Percentiles rank a stretch among this genome's conserved stretches.
These are phyloP conservation scores for Glycine tomentella DNA, from an alignment of 306 rosid genomes.

Conservation along the genomic window DNA sequence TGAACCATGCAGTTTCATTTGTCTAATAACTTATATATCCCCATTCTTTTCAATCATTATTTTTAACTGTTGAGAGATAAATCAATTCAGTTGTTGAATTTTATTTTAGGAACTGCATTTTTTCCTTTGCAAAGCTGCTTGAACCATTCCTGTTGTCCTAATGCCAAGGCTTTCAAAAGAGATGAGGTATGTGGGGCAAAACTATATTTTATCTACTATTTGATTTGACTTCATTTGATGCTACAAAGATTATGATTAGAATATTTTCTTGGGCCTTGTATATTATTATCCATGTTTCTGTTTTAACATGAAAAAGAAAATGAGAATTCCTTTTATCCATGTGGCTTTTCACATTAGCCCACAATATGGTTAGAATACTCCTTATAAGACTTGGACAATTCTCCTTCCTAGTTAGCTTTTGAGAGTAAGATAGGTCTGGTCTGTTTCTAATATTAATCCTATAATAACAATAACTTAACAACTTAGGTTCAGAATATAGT, in stretches of 20 bases:
- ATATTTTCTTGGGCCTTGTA: not conserved
- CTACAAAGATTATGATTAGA: slow-evolving; percentile 21
- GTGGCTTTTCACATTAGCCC: not conserved
- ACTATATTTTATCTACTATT: slow-evolving; percentile 20
- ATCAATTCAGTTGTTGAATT: not conserved
- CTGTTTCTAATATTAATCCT: not conserved
- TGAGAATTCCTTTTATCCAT: not conserved
- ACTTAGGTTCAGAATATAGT: not conserved
- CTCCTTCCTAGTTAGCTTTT: not conserved
- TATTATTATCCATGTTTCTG: not conserved
- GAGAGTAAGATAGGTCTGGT: not conserved
- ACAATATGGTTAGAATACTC: not conserved
- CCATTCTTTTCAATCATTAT: not conserved
- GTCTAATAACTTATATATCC: not conserved
- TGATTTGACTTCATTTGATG: slow-evolving; percentile 26
- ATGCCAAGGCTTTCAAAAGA: slow-evolving; percentile 94
- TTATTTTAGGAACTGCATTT: slow-evolving; percentile 80
- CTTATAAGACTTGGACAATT: too few species aligned
- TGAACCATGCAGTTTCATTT: slow-evolving; percentile 21
- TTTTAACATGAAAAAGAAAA: not conserved
- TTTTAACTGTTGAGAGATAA: slow-evolving; percentile 4
- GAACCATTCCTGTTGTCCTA: slow-evolving; percentile 96
- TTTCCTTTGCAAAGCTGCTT: slow-evolving; percentile 92
- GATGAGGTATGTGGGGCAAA: slow-evolving; percentile 69
- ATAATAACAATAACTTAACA: not conserved